Conservation (phyloP, 73 alveolate species). For the Stentor roeselii region DNA sequence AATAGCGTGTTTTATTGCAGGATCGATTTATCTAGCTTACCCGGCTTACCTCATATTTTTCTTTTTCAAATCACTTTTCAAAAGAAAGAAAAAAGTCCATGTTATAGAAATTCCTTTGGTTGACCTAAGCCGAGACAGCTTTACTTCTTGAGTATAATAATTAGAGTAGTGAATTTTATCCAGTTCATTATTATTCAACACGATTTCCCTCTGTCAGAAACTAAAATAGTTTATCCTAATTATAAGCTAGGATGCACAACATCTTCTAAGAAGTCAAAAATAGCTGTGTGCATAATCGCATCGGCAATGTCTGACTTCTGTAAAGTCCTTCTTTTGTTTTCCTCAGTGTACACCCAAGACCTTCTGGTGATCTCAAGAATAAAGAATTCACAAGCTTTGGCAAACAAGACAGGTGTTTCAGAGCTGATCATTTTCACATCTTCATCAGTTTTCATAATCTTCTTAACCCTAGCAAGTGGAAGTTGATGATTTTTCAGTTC, state of each 20-base stretch:
- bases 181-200: no score
- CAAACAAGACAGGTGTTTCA: conserved; percentile 92
- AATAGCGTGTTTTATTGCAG: background rate
- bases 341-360: conserved; percentile 92
- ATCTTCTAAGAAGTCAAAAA: conserved; percentile 90
- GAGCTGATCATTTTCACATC: conserved; percentile 24
- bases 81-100: no score
- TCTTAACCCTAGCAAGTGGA: conserved; percentile 97
- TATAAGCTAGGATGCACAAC: no score
- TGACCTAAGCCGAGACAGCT: no score
- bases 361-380: conserved; percentile 94
- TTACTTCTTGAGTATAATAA: no score
- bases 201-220: no score
- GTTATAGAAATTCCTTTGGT: no score
- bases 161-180: no score
- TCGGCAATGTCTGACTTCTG: conserved; percentile 93
- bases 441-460: conserved; percentile 82
- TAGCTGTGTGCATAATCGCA: conserved; percentile 88
- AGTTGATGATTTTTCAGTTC: conserved; percentile 40
- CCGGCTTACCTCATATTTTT: no score
- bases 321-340: conserved; percentile 94
- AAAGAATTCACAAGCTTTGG: conserved; percentile 99
- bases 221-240: no score
- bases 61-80: no score
- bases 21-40: background rate